These are phyloP conservation scores for Cryptococcus hybrid DNA, from an alignment of 1,284 basidiomycete species.

Conservation along the genomic window DNA sequence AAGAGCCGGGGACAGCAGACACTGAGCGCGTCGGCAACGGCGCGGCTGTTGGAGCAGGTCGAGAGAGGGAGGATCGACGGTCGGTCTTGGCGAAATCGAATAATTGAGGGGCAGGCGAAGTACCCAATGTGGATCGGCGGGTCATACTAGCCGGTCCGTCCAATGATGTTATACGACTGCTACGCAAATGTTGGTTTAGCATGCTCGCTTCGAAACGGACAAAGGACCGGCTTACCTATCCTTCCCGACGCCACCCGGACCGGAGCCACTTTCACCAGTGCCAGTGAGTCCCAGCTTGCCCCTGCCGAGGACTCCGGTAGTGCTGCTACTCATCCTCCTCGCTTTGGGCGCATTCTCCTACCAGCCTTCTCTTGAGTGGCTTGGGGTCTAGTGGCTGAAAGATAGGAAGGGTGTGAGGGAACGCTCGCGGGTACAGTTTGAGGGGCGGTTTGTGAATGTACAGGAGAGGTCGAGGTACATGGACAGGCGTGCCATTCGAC, in stretches of 20 bases:
- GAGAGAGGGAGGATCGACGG: constrained; percentile 20
- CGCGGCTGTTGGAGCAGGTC: neutral
- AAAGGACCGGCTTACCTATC: constrained; percentile 29
- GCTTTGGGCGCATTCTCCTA: constrained; percentile 20
- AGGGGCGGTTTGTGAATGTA: neutral
- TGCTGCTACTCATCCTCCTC: constrained; percentile 43
- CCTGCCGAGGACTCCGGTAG: constrained; percentile 43
- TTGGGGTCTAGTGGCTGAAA: constrained; percentile 35
- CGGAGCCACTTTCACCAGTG: constrained; percentile 14
- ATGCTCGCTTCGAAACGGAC: neutral
- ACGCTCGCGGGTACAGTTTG: constrained; percentile 34
- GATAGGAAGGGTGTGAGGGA: constrained; percentile 29
- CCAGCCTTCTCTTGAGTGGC: neutral
- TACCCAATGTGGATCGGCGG: constrained; percentile 27
- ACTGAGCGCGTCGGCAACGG: constrained; percentile 9
- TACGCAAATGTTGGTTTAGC: neutral
- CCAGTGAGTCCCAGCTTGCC: constrained; percentile 44
- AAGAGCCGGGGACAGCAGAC: constrained; percentile 30
- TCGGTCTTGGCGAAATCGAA: constrained; percentile 48
- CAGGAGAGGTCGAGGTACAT: constrained; percentile 9
- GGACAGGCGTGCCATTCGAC: constrained; percentile 15
- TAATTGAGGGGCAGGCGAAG: constrained; percentile 34
- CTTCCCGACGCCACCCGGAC: constrained; percentile 19
- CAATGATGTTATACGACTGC: constrained; percentile 24
- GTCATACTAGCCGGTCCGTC: constrained; percentile 23